phyloP scores from a whole-genome alignment of 1,139 yeast genomes.

The Blastobotrys ciferrii region DNA sequence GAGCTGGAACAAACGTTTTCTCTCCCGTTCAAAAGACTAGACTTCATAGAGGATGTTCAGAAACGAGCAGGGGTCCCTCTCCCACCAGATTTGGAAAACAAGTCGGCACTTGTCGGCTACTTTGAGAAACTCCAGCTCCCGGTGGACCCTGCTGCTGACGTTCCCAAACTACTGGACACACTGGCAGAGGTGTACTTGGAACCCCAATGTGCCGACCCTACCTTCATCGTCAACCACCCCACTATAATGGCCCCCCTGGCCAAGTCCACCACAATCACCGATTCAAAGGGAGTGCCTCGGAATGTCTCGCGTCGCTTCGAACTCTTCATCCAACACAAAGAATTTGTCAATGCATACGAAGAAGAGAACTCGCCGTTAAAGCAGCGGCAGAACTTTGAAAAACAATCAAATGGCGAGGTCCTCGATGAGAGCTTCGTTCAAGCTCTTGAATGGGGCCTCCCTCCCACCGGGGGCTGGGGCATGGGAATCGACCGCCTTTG shows the following conservation, averaged over 20 bases:
- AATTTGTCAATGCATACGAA: conserved; percentile 90
- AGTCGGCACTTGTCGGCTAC: conserved; percentile 32
- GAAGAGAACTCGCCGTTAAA: conserved; percentile 86
- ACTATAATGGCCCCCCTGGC: conserved; percentile 83
- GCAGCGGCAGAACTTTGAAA: conserved; percentile 51
- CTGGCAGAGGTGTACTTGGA: conserved; percentile 65
- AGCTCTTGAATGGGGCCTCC: conserved; percentile 87
- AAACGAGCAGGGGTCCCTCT: conserved; percentile 40
- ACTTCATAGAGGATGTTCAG: conserved; percentile 53
- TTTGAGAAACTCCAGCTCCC: not conserved
- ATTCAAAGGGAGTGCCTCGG: conserved; percentile 34
- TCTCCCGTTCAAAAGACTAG: conserved; percentile 36
- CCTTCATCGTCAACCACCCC: conserved; percentile 82
- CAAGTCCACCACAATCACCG: conserved; percentile 48
- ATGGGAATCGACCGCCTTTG: conserved; percentile 86
- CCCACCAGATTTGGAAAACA: conserved; percentile 38
- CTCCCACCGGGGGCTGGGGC: conserved; percentile 99
- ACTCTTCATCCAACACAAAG: conserved; percentile 74
- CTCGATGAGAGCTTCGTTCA: conserved; percentile 73
- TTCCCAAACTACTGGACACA: conserved; percentile 60
- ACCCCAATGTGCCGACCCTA: conserved; percentile 58
- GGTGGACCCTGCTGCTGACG: conserved; percentile 27
- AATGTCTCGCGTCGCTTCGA: conserved; percentile 74
- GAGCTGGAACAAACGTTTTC: conserved; percentile 19
- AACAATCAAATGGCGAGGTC: conserved; percentile 46